Base-by-base conservation (phyloP, 2,329 filamentous ascomycete species). In the Pseudogymnoascus sp. region DNA sequence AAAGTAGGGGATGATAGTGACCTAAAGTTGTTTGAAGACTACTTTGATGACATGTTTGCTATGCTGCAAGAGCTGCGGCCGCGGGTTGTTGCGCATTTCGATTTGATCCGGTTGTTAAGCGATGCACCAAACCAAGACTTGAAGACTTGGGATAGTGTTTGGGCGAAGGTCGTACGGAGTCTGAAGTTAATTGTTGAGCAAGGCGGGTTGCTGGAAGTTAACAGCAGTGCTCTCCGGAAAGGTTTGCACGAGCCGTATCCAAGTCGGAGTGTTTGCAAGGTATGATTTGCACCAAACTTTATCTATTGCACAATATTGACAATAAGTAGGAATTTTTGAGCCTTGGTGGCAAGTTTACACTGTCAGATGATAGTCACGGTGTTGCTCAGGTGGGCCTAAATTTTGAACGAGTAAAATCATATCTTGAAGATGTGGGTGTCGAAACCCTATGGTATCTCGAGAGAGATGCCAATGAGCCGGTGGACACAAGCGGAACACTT, bases 351-450 rank as follows among this genome's bases (percentile, higher is more conserved):
- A 84, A 83, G 64, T 96, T 97, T 74, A 95, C 91, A 60, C 81
- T 99, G 68, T 96, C 90, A 5, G 94, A 99, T 73, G 94, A 99
- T 75, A 96, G 92, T 73, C 94, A 99, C 77, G 90, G 90, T 39
- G 82, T 91, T 63, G 88, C 83, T 1, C 93, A 99, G 72, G 82
- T 99, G 4, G 91, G 87, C n/a, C 87, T 90, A 59, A 93, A 96
- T 72, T 97, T 94, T 76, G 71, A 73, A 52, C 83, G 82, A 40
- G 85, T 89, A 4, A 75, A 95, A 63, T 79, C 83, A 0, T 96
- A 89, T 72, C 77, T 96, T 62, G 80, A 85, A 65, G 80, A 77
- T 63, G 76, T 90, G 10, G 87, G 86, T 4, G 84, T 93, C 27
- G 71, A 76, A 33, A 78, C 85, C 63, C 76, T 94, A 1, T 87